A percentile compares a stretch with the other conserved stretches of the same genome.
Evolutionary conservation across 345 rosid genomes (phyloP).

Genomic region (Gossypioides kirkii): DNA sequence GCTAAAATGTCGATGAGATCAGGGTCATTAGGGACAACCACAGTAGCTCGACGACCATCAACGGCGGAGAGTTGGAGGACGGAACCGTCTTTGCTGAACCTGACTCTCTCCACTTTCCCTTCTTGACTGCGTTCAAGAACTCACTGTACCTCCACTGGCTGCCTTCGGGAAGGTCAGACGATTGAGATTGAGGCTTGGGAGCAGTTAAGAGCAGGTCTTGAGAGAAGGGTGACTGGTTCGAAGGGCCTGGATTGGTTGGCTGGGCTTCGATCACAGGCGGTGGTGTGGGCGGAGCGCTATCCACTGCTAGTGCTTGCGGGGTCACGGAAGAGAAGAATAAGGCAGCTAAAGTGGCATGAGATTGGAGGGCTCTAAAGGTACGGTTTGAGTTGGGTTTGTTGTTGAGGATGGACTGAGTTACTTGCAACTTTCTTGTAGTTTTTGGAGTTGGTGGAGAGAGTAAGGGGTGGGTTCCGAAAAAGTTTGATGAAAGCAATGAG

Average conservation of each 20-base stretch:
- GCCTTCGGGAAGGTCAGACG: constrained; percentile 67
- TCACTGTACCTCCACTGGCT: constrained; percentile 80
- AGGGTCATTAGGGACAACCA: constrained; percentile 63
- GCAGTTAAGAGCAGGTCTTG: constrained; percentile 52
- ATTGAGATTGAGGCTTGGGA: constrained; percentile 50
- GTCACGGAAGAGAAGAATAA: constrained; percentile 41
- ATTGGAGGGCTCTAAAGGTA: constrained; percentile 15
- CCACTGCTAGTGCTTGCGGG: constrained; percentile 53
- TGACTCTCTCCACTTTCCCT: constrained; percentile 67
- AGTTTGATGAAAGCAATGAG: constrained; percentile 38
- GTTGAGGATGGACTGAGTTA: constrained; percentile 22
- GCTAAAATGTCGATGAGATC: constrained; percentile 67
- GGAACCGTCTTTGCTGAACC: constrained; percentile 71
- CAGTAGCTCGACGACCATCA: constrained; percentile 65
- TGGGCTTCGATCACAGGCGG: constrained; percentile 47
- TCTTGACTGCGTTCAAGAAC: constrained; percentile 68
- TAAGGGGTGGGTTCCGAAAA: constrained; percentile 32
- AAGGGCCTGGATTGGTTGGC: constrained; percentile 35
- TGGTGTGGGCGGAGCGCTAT: constrained; percentile 28
- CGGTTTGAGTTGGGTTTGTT: constrained; percentile 19
- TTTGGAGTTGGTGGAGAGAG: constrained; percentile 57
- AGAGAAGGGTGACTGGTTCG: constrained; percentile 38
- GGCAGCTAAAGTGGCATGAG: constrained; percentile 47
- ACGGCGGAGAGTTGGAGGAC: constrained; percentile 45
- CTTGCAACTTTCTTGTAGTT: constrained; percentile 27